A percentile compares a stretch with the other conserved stretches of the same genome.
Evolutionary conservation across 805 yeast genomes (phyloP).

Genomic region (Debaryomyces prosopidis): DNA sequence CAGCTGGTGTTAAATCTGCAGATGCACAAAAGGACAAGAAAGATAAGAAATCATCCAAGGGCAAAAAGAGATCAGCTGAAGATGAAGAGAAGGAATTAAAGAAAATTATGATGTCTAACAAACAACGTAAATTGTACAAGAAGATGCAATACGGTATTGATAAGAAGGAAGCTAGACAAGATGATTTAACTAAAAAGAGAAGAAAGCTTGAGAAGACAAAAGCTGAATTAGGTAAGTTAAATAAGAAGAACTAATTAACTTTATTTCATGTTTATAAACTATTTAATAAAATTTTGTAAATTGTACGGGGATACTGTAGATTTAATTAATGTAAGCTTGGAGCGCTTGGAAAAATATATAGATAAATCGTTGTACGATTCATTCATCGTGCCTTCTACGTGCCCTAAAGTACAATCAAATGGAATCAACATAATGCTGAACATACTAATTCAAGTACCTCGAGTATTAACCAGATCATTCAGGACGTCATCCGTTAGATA

Average conservation of each 20-base stretch:
- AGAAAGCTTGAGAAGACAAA: constrained; percentile 69
- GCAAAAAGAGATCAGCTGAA: constrained; percentile 52
- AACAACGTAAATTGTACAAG: constrained; percentile 90
- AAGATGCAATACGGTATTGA: constrained; percentile 92
- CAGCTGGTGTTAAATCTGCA: constrained; percentile 78
- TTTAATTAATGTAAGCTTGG: neutral
- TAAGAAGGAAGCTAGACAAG: constrained; percentile 76
- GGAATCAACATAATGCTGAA: too few species aligned
- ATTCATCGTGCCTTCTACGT: too few species aligned
- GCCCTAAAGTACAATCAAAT: too few species aligned
- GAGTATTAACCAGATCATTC: neutral
- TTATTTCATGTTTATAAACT: neutral
- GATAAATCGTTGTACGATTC: too few species aligned
- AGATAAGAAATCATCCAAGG: constrained; percentile 34
- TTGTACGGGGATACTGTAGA: neutral
- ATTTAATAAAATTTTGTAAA: neutral
- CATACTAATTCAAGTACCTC: too few species aligned
- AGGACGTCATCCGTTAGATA: neutral
- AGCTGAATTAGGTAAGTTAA: constrained; percentile 30
- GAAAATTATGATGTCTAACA: constrained; percentile 96
- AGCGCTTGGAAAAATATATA: too few species aligned
- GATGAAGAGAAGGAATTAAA: constrained; percentile 87
- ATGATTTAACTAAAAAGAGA: constrained; percentile 66
- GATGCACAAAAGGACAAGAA: constrained; percentile 40
- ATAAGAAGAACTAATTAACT: constrained; percentile 10